Evolutionary conservation across 768 basidiomycete genomes (phyloP), one percentile per base, ranked within the genome.

Genomic region (Tremella fuciformis): DNA sequence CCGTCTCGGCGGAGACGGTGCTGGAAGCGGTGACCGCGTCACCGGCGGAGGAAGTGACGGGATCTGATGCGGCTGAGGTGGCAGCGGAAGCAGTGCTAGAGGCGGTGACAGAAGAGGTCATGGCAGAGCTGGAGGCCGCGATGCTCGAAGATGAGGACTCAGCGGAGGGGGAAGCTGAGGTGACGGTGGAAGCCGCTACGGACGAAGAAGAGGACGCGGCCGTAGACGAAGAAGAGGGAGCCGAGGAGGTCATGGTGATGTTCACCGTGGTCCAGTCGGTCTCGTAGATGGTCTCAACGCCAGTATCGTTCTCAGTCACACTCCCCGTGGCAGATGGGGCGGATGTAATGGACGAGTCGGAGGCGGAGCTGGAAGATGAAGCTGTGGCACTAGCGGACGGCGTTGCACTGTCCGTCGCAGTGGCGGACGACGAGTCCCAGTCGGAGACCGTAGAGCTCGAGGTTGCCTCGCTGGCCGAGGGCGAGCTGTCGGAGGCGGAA

Each of bases 161-260:
- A 2, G 29, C 55, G 16, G 24, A 39, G 19, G 60, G 18, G 25
- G 55, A 50, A 4, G 34, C 47, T 7, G 44, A 13, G 18, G 42
- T 29, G 18, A 50, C 37, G 13, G 38, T n/a, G 8, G 59, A 49
- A 3, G 55, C 22, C 6, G 55, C 46, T n/a, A 42, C 16, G 22
- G 19, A 18, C 25, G 24, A 53, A 8, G 40, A 21, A 22, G 60
- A 57, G 18, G 66, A 60, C 29, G 59, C 18, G n/a, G 66, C 22
- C 13, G 46, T 15, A 2, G 56, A 21, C 7, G 63, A 22, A 15
- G 53, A 40, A 13, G 52, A 41, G 16, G 59, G 53, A 16, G 49
- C 37, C 37, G 59, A 57, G 21, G 53, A 39, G 21, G 73, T 75
- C 66, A 73, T 71, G 37, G 74, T 75, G 16, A 73, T 65, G 26